These are phyloP conservation scores for Aspergillus japonicus DNA, from an alignment of 2,329 filamentous ascomycete genomes.

Conservation along the genomic window DNA sequence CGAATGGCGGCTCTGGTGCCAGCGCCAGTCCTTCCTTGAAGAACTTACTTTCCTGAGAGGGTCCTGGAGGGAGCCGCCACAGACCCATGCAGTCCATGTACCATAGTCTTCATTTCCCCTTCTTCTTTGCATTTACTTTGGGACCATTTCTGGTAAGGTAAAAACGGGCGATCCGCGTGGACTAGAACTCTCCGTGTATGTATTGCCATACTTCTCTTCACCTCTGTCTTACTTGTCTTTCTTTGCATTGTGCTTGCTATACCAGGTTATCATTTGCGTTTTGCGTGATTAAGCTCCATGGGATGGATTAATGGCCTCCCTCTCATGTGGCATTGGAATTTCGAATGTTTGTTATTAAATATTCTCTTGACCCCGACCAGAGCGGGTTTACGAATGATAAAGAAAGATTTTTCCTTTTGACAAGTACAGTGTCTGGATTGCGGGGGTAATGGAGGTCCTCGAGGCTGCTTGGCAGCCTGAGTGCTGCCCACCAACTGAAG, in stretches of 20 bases:
- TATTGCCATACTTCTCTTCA: neutral
- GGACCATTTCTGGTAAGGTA: constrained; percentile 14
- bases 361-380: neutral
- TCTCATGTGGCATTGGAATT: neutral
- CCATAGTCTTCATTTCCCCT: constrained; percentile 14
- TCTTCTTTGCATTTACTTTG: constrained; percentile 4
- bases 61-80: constrained; percentile 2
- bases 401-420: neutral
- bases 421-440: neutral
- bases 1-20: constrained; percentile 53
- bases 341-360: neutral
- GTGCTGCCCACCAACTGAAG: too few species aligned
- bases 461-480: too few species aligned
- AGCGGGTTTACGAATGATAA: neutral
- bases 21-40: constrained; percentile 74
- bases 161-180: constrained; percentile 14
- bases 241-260: neutral
- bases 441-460: too few species aligned
- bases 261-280: neutral
- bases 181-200: neutral
- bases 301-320: too few species aligned
- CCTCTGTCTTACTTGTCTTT: neutral
- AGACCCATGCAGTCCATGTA: constrained; percentile 15
- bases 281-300: too few species aligned
- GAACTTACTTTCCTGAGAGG: constrained; percentile 64